These are phyloP conservation scores for Hamamelis virginiana DNA, from an alignment of 164 flowering plant species.

Conservation along the genomic window DNA sequence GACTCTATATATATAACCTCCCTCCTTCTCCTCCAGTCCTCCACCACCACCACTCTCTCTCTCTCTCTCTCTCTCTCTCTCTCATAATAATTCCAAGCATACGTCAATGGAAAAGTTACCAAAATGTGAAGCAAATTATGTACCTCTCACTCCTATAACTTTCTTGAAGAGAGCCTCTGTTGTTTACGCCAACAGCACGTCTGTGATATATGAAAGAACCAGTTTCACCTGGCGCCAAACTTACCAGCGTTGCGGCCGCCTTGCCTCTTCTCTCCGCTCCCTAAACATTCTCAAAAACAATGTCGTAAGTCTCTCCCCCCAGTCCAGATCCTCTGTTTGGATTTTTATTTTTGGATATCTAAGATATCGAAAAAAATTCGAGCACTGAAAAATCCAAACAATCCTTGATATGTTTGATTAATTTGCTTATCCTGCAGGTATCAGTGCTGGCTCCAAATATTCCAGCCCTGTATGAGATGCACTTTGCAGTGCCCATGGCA, in stretches of 20 bases:
- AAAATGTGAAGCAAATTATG: conserved; percentile 66
- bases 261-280: conserved; percentile 66
- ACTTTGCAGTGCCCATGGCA: conserved; percentile 96
- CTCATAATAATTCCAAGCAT: no score
- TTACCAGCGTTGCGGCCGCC: conserved; percentile 66
- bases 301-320: conserved; percentile 59
- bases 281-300: conserved; percentile 55
- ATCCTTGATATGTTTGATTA: background rate
- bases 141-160: conserved; percentile 65
- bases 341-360: no score
- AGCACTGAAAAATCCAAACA: no score
- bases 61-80: no score
- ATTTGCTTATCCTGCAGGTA: conserved; percentile 50
- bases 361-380: no score
- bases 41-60: no score
- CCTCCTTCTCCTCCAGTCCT: no score
- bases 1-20: no score
- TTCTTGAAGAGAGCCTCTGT: conserved; percentile 71
- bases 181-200: conserved; percentile 57
- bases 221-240: conserved; percentile 79
- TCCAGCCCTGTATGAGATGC: conserved; percentile 93
- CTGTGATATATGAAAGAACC: conserved; percentile 58
- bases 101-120: conserved; percentile 41
- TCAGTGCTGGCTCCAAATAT: conserved; percentile 88
- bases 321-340: no score